Conservation (phyloP, 371 early-diverging fungal genomes). For the Nematocida sp. region DNA sequence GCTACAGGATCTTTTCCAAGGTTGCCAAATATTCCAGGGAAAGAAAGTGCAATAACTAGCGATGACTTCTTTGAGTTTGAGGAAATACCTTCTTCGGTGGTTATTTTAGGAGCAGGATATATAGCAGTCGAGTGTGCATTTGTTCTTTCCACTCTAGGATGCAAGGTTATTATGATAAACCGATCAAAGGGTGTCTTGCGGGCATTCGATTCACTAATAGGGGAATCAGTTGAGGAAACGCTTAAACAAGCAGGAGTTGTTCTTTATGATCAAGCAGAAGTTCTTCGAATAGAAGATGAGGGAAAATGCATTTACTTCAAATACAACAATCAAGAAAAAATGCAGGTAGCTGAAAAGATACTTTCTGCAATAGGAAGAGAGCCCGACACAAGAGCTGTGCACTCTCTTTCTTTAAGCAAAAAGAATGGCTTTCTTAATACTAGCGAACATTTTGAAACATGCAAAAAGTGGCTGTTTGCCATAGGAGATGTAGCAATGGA, state of each 20-base stretch:
- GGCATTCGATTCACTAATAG: slow-evolving; percentile 79
- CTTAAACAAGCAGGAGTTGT: slow-evolving; percentile 72
- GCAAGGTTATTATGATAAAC: slow-evolving; percentile 77
- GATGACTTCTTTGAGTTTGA: slow-evolving; percentile 91
- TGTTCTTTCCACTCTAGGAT: slow-evolving; percentile 78
- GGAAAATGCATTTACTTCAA: background rate
- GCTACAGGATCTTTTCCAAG: slow-evolving; percentile 67
- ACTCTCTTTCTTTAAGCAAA: slow-evolving; percentile 68
- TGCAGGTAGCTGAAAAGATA: slow-evolving; percentile 65
- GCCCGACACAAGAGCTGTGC: slow-evolving; percentile 72
- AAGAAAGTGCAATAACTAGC: slow-evolving; percentile 72
- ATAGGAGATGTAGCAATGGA: slow-evolving; percentile 85
- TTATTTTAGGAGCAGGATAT: slow-evolving; percentile 74
- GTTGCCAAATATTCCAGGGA: slow-evolving; percentile 50
- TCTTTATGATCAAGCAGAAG: slow-evolving; percentile 70
- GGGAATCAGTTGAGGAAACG: slow-evolving; percentile 73
- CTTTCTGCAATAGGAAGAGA: slow-evolving; percentile 74
- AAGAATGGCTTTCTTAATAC: slow-evolving; percentile 75
- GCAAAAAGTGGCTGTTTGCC: slow-evolving; percentile 72
- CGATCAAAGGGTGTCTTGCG: slow-evolving; percentile 78
- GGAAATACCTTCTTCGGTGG: slow-evolving; percentile 79
- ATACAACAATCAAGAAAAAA: background rate
- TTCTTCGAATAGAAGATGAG: slow-evolving; percentile 20
- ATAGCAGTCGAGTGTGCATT: slow-evolving; percentile 92
- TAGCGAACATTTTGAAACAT: slow-evolving; percentile 73